phyloP scores from a whole-genome alignment of 2,329 filamentous ascomycete genomes.

The Aspergillus texensis region DNA sequence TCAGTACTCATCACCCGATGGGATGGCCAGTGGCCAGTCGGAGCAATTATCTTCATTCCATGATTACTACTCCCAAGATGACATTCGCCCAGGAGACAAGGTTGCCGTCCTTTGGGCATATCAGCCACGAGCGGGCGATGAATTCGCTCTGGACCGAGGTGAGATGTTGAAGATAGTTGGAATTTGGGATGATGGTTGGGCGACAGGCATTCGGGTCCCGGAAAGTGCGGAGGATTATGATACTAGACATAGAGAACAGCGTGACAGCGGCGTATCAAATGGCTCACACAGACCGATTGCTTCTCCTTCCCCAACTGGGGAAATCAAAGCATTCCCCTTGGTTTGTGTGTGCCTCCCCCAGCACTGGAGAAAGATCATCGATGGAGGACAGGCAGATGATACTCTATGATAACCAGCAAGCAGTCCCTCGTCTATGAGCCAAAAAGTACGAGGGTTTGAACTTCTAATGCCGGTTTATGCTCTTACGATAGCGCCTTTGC shows the following conservation, averaged over 20 bases:
- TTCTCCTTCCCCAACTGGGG: conserved; percentile 69
- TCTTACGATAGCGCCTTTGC: conserved; percentile 40
- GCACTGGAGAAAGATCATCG: conserved; percentile 96
- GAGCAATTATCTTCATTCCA: conserved; percentile 97
- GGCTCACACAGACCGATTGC: conserved; percentile 63
- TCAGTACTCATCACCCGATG: conserved; percentile 82
- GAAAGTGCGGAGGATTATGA: conserved; percentile 91
- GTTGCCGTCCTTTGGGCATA: conserved; percentile 96
- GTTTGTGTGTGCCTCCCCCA: conserved; percentile 95
- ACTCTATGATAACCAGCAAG: conserved; percentile 21
- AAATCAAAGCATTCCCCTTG: conserved; percentile 96
- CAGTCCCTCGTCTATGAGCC: conserved; percentile 17
- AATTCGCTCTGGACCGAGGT: conserved; percentile 89
- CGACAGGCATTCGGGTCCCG: conserved; percentile 81
- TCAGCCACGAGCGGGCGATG: conserved; percentile 87
- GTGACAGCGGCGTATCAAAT: conserved; percentile 92
- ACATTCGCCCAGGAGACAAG: conserved; percentile 87
- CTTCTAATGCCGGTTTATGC: conserved; percentile 36
- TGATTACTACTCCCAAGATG: conserved; percentile 97
- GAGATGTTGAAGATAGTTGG: conserved; percentile 98
- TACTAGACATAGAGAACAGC: conserved; percentile 70
- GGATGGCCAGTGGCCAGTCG: conserved; percentile 83
- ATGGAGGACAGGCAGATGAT: conserved; percentile 64
- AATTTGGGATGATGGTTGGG: conserved; percentile 99
- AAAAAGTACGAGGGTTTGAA: conserved; percentile 13